A percentile compares a stretch with the other conserved stretches of the same genome.
Conservation (phyloP, 176 grass and related monocot genomes). For the Carex myosuroides region DNA sequence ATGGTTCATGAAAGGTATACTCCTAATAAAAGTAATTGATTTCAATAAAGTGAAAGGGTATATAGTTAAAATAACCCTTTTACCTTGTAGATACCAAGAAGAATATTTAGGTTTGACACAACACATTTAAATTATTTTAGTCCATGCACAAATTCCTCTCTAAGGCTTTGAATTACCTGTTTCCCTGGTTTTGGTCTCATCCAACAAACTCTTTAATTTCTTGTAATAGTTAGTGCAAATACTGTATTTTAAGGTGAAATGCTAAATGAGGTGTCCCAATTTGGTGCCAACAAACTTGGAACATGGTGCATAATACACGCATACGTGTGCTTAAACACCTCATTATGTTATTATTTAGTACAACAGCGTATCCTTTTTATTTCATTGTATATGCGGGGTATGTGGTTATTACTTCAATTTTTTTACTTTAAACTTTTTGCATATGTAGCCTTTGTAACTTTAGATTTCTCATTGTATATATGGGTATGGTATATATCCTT, state of each 20-base stretch:
- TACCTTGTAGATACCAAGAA: not conserved
- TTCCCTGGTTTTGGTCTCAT: conserved; percentile 10
- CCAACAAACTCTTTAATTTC: not conserved
- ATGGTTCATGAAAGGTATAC: not conserved
- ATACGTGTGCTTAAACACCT: not conserved
- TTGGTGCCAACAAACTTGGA: conserved; percentile 19
- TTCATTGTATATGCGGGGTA: not conserved
- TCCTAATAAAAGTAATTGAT: not conserved
- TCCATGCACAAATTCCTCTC: conserved; percentile 1
- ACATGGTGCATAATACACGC: conserved; percentile 20
- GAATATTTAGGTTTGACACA: conserved; percentile 14
- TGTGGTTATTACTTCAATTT: not conserved
- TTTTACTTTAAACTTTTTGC: not conserved
- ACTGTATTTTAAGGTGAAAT: conserved; percentile 8
- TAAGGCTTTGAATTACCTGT: conserved; percentile 3
- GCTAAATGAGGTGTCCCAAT: conserved; percentile 26
- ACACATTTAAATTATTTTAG: not conserved
- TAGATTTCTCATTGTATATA: not conserved
- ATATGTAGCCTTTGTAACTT: not conserved
- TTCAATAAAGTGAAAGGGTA: not conserved
- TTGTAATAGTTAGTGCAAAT: conserved; percentile 9
- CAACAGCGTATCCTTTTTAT: not conserved
- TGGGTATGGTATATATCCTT: not conserved
- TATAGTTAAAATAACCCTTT: not conserved
- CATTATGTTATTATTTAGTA: not conserved